phyloP scores from a whole-genome alignment of 164 flowering plant species.

The Vitis rupestris region DNA sequence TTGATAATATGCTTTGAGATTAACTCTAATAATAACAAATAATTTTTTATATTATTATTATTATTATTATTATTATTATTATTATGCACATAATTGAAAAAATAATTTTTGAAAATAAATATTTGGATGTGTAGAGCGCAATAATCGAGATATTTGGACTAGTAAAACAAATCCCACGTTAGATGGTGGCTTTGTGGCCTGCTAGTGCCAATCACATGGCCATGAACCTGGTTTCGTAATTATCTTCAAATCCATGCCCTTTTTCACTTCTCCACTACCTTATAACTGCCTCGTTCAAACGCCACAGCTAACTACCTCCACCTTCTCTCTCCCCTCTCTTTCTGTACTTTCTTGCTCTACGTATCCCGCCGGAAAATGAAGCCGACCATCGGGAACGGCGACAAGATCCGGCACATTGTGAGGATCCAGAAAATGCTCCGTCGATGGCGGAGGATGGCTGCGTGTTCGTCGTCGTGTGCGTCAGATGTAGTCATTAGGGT shows the following conservation, averaged over 20 bases:
- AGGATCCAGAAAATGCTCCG: constrained; percentile 32
- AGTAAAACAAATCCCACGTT: too few species aligned
- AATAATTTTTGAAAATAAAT: too few species aligned
- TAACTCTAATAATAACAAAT: too few species aligned
- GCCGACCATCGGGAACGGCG: constrained; percentile 16
- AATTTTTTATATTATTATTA: too few species aligned
- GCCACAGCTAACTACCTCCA: neutral
- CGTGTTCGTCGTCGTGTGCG: neutral
- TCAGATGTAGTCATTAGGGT: constrained; percentile 1
- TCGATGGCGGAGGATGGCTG: constrained; percentile 38
- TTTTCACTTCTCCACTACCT: neutral
- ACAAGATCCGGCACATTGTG: constrained; percentile 40
- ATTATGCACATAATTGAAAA: too few species aligned
- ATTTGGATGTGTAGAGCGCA: too few species aligned
- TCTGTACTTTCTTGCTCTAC: neutral
- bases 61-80: too few species aligned
- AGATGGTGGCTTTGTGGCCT: too few species aligned
- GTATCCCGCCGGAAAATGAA: neutral
- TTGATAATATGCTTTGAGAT: too few species aligned
- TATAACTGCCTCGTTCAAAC: constrained; percentile 6
- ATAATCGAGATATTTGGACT: too few species aligned
- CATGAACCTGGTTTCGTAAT: constrained; percentile 2
- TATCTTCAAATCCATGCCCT: constrained; percentile 16
- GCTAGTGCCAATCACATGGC: too few species aligned
- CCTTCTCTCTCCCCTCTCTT: neutral